phyloP scores from a whole-genome alignment of 371 early-diverging fungal species.

The Sporodiniella umbellata region DNA sequence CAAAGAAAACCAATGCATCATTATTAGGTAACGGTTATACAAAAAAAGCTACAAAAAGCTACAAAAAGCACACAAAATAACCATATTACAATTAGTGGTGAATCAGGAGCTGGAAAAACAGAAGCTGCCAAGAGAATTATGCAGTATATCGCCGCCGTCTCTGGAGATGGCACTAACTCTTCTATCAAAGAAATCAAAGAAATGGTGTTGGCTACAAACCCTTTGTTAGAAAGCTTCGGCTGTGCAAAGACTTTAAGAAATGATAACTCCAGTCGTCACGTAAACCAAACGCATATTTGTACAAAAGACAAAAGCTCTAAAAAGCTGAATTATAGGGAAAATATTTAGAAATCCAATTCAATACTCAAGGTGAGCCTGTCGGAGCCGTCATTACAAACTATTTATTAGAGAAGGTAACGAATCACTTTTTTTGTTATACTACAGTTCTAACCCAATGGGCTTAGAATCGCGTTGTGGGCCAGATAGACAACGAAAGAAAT shows the following conservation, averaged over 20 bases:
- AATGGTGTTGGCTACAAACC: conserved; percentile 96
- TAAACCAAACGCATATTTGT: conserved; percentile 47
- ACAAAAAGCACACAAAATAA: background rate
- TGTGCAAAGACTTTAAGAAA: conserved; percentile 99
- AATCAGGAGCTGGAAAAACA: conserved; percentile 92
- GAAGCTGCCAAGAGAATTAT: conserved; percentile 91
- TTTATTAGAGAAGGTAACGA: conserved; percentile 90
- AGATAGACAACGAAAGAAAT: conserved; percentile 92
- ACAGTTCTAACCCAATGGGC: no score
- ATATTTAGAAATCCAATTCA: conserved; percentile 98
- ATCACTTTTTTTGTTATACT: background rate
- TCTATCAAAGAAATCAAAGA: conserved; percentile 91
- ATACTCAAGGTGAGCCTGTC: conserved; percentile 86
- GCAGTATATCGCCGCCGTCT: conserved; percentile 97
- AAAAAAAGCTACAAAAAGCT: no score
- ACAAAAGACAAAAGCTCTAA: background rate
- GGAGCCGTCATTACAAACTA: conserved; percentile 99
- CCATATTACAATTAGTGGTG: conserved; percentile 56
- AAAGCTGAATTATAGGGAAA: conserved; percentile 68
- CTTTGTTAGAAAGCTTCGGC: conserved; percentile 98
- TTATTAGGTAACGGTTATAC: conserved; percentile 74
- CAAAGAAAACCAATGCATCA: conserved; percentile 97
- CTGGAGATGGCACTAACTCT: conserved; percentile 65
- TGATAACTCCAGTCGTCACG: conserved; percentile 98
- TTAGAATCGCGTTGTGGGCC: conserved; percentile 93